A percentile compares a stretch with the other conserved stretches of the same genome.
These are phyloP conservation scores for Cytospora piceicola DNA, from an alignment of 2,329 filamentous ascomycete species.

Conservation along the genomic window DNA sequence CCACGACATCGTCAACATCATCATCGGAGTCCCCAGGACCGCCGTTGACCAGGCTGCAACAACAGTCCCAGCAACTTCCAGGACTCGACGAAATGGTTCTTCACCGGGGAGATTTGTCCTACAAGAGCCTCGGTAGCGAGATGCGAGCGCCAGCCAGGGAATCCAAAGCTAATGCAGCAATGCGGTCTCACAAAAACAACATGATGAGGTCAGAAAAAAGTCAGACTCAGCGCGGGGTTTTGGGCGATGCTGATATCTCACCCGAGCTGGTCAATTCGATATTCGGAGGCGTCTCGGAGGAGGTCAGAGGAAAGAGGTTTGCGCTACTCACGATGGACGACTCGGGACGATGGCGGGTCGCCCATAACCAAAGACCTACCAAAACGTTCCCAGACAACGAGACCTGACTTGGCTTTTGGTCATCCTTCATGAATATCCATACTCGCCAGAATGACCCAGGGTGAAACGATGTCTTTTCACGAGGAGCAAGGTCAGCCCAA, in stretches of 20 bases:
- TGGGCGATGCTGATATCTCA: not conserved
- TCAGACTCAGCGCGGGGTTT: not conserved
- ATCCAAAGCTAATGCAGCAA: not conserved
- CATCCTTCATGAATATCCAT: not conserved
- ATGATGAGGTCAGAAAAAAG: not conserved
- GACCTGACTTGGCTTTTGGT: not conserved
- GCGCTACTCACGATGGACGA: conserved; percentile 22
- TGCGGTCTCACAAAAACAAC: not conserved
- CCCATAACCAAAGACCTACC: not conserved
- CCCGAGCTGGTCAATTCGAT: conserved; percentile 17
- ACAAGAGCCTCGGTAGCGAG: not conserved
- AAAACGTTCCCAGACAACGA: conserved; percentile 8
- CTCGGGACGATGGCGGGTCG: conserved; percentile 25
- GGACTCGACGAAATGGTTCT: not conserved
- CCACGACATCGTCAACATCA: not conserved
- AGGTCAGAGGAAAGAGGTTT: conserved; percentile 2
- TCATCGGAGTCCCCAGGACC: not conserved
- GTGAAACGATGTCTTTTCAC: not conserved
- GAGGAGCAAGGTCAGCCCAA: not conserved
- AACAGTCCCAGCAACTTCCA: not conserved
- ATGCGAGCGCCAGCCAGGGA: not conserved
- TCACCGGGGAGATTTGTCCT: not conserved
- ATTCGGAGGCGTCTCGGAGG: conserved; percentile 6
- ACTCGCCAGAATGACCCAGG: not conserved
- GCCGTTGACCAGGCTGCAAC: not conserved